These are phyloP conservation scores for Puccinia polysora DNA, from an alignment of 1,284 basidiomycete species.

Conservation along the genomic window DNA sequence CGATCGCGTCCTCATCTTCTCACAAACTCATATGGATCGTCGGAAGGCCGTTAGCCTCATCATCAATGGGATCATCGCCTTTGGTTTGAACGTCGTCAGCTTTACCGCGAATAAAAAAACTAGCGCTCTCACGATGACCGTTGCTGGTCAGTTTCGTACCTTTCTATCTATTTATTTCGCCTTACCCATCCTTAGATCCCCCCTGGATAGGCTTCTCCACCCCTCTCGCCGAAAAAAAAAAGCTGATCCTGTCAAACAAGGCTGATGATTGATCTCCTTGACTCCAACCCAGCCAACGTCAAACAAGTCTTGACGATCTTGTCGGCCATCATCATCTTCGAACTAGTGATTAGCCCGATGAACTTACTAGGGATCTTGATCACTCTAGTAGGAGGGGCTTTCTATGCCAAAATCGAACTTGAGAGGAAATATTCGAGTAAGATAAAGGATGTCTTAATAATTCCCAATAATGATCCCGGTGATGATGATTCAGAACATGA, in stretches of 20 bases:
- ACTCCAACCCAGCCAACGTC: conserved; percentile 63
- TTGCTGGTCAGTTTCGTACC: conserved; percentile 68
- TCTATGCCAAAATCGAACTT: conserved; percentile 40
- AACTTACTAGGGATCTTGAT: conserved; percentile 75
- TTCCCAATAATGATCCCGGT: background rate
- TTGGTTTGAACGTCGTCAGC: conserved; percentile 82
- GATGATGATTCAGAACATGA: background rate
- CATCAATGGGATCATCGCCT: conserved; percentile 77
- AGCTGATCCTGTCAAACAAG: too few species aligned
- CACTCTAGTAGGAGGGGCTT: conserved; percentile 73
- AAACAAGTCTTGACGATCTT: conserved; percentile 92
- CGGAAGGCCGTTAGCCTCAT: conserved; percentile 61
- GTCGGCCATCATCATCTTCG: conserved; percentile 73
- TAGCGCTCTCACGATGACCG: conserved; percentile 78
- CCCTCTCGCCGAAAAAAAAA: background rate
- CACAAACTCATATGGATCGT: conserved; percentile 59
- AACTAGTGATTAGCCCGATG: conserved; percentile 69
- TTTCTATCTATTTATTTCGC: too few species aligned
- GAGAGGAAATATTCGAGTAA: conserved; percentile 27
- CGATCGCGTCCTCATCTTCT: conserved; percentile 59
- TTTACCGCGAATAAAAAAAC: conserved; percentile 86
- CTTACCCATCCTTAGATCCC: too few species aligned
- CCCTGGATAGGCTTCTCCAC: too few species aligned
- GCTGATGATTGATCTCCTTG: conserved; percentile 12
- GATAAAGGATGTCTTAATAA: conserved; percentile 7